These are phyloP conservation scores for Sclerotinia subarctica DNA, from an alignment of 2,329 filamentous ascomycete species.

Conservation along the genomic window DNA sequence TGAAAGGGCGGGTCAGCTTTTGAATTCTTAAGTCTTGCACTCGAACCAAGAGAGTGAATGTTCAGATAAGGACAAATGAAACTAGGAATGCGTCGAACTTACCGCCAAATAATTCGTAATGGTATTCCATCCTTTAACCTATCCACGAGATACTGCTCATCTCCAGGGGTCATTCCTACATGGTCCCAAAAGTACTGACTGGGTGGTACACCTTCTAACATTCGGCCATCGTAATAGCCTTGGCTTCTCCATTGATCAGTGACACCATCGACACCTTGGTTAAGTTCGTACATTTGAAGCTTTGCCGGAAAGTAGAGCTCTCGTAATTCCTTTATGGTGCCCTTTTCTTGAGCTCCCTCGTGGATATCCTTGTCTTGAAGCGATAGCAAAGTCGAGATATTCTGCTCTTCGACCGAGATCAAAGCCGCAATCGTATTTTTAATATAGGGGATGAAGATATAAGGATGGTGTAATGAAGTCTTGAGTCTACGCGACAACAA, in stretches of 20 bases:
- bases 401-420: neutral
- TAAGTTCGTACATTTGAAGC: constrained; percentile 15
- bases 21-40: neutral
- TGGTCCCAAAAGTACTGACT: constrained; percentile 11
- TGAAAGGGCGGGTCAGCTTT: neutral
- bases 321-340: neutral
- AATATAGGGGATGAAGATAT: constrained; percentile 20
- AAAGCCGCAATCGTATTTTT: constrained; percentile 11
- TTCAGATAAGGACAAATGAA: too few species aligned
- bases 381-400: neutral
- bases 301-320: constrained; percentile 15
- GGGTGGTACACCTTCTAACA: neutral
- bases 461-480: constrained; percentile 15
- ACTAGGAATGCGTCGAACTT: neutral
- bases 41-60: neutral
- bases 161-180: constrained; percentile 15
- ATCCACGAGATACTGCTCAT: constrained; percentile 11
- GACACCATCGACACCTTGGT: constrained; percentile 1
- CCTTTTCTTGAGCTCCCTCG: neutral
- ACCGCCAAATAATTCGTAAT: constrained; percentile 17
- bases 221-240: constrained; percentile 5
- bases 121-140: constrained; percentile 12
- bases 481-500: constrained; percentile 14
- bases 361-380: neutral
- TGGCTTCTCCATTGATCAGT: constrained; percentile 13